Base-by-base conservation (phyloP, 2,329 filamentous ascomycete species). In the Malbranchea zuffiana region DNA sequence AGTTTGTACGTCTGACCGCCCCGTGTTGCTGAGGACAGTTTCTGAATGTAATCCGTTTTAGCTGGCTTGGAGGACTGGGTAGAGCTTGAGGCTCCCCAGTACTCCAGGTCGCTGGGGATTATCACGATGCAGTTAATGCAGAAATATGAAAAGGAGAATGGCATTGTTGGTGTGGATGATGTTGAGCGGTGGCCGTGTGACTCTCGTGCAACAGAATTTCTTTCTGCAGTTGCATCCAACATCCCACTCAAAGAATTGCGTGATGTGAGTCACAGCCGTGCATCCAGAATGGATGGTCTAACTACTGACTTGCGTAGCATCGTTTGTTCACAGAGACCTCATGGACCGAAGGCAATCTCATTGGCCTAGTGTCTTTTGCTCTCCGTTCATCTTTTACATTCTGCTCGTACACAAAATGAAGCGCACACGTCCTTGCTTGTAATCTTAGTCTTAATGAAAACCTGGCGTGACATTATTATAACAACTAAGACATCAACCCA, bases 101-200 rank as follows among this genome's bases (percentile, higher is more conserved):
- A 38, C 31, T 35, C 53, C 8, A 46, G 44, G 44, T 38, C 41
- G 31, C 40, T 60, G 15, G 36, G 46, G 27, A 46, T 33, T 13
- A 56, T 54, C 27, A 49, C 43, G 11, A 58, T 51, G 47, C 44
- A 55, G 41, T 44, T 59, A 12, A 57, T 60, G 48, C 46, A 59
- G 32, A 58, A 57, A 46, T 57, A 57, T 41, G 32, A 45, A 19
- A 59, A 59, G 45, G 50, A 54, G 24, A 47, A 58, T 43, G 44
- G 51, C 25, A 47, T 43, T 39, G 44, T 57, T 33, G 48, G 56
- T 13, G 45, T 61, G 15, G 48, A 57, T 36, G 44, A 60, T 43
- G 24, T 55, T 27, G 28, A 51, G 36, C 46, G 50, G 37, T 61
- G 48, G 56, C 49, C 43, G 30, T 44, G 37, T 29, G 43, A 49